phyloP scores from a whole-genome alignment of 345 rosid species.

The Ricinus communis region DNA sequence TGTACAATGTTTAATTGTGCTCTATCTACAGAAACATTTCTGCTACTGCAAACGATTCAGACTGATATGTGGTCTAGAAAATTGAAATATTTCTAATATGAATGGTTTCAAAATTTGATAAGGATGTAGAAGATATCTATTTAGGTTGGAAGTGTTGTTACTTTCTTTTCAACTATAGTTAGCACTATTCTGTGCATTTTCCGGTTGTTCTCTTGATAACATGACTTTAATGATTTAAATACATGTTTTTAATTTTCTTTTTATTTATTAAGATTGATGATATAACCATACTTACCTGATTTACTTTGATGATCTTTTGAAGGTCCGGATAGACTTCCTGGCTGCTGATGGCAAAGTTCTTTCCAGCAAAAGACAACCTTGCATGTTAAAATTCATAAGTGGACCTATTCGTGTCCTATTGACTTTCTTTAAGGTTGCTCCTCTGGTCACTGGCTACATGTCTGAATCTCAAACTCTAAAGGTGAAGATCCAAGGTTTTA shows the following conservation, averaged over 20 bases:
- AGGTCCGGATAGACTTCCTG: constrained; percentile 77
- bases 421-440: constrained; percentile 65
- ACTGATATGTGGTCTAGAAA: too few species aligned
- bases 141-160: background rate
- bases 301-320: constrained; percentile 26
- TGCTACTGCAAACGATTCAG: too few species aligned
- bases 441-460: constrained; percentile 66
- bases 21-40: too few species aligned
- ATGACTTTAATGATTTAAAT: background rate
- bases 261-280: background rate
- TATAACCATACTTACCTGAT: constrained; percentile 1
- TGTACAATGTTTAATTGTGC: too few species aligned
- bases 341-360: constrained; percentile 58
- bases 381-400: constrained; percentile 77
- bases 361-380: constrained; percentile 58
- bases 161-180: background rate
- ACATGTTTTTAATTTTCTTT: background rate
- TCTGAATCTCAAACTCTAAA: constrained; percentile 73
- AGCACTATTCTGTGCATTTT: background rate
- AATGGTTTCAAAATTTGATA: background rate
- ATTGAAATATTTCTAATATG: background rate
- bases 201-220: background rate
- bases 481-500: constrained; percentile 57
- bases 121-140: background rate
- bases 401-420: constrained; percentile 60